Conservation (phyloP, 768 basidiomycete species). For the Terana coerulea region DNA sequence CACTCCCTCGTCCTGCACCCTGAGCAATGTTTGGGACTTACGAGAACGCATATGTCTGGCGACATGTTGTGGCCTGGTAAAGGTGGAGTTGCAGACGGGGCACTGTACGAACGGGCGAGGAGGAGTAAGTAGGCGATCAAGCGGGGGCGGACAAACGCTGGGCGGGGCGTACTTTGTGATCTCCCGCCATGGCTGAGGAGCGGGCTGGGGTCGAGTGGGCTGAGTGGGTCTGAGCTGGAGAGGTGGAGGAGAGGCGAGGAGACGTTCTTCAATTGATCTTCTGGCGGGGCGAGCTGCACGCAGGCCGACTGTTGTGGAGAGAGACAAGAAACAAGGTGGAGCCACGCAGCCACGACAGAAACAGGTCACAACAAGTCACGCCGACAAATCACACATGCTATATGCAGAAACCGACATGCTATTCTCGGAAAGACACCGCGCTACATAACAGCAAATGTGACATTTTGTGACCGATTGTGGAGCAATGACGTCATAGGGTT, state of each 20-base stretch:
- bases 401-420: not conserved
- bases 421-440: not conserved
- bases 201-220: conserved; percentile 13
- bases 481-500: conserved; percentile 15
- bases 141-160: not conserved
- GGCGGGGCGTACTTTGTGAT: conserved; percentile 26
- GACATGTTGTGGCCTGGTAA: conserved; percentile 88
- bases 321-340: conserved; percentile 6
- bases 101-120: conserved; percentile 38
- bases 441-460: not conserved
- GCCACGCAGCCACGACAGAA: conserved; percentile 1
- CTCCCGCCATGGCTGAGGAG: conserved; percentile 25
- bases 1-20: not conserved
- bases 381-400: not conserved
- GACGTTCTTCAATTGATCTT: not conserved
- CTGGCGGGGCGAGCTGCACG: not conserved
- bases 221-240: conserved; percentile 1
- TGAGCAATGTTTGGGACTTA: conserved; percentile 39
- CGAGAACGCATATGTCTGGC: conserved; percentile 89
- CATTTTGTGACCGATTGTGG: conserved; percentile 5
- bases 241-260: not conserved
- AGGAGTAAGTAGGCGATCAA: conserved; percentile 11
- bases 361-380: conserved; percentile 2
- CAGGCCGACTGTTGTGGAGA: conserved; percentile 2
- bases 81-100: conserved; percentile 82